These are phyloP conservation scores for Aspergillus pseudoviridinutans DNA, from an alignment of 2,329 filamentous ascomycete genomes.

Conservation along the genomic window DNA sequence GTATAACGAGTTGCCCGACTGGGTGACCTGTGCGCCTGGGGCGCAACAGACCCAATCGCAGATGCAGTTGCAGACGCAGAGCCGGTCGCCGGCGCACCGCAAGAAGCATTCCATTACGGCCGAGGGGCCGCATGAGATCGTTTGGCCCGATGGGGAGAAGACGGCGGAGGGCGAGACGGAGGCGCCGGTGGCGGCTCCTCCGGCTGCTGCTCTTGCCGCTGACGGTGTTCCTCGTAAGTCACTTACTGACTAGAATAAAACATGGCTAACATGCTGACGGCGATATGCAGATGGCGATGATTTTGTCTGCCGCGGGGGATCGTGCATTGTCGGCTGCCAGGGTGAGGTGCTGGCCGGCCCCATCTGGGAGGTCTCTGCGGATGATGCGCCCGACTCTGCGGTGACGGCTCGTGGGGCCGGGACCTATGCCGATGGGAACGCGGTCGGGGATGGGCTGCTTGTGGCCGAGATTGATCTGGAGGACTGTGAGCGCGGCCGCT, in stretches of 20 bases:
- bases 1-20: constrained; percentile 53
- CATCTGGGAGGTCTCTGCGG: constrained; percentile 64
- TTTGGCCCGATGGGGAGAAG: constrained; percentile 30
- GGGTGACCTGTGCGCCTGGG: constrained; percentile 43
- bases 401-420: neutral
- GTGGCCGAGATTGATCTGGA: constrained; percentile 78
- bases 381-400: constrained; percentile 49
- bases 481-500: constrained; percentile 73
- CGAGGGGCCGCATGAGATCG: constrained; percentile 46
- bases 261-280: no score
- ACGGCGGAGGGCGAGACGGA: neutral
- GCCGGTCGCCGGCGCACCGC: neutral
- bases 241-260: no score
- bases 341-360: constrained; percentile 78
- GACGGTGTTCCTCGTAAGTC: neutral
- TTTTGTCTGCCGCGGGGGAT: constrained; percentile 67
- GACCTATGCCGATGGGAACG: constrained; percentile 27
- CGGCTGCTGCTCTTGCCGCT: neutral
- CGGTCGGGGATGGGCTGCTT: constrained; percentile 50
- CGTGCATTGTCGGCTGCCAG: constrained; percentile 72
- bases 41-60: neutral
- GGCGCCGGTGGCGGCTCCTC: neutral
- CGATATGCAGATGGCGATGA: constrained; percentile 3
- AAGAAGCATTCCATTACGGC: constrained; percentile 26
- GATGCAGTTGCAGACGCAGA: neutral